Evolutionary conservation across 176 grass and related monocot species (phyloP).

Genomic region (Triticum turgidum): DNA sequence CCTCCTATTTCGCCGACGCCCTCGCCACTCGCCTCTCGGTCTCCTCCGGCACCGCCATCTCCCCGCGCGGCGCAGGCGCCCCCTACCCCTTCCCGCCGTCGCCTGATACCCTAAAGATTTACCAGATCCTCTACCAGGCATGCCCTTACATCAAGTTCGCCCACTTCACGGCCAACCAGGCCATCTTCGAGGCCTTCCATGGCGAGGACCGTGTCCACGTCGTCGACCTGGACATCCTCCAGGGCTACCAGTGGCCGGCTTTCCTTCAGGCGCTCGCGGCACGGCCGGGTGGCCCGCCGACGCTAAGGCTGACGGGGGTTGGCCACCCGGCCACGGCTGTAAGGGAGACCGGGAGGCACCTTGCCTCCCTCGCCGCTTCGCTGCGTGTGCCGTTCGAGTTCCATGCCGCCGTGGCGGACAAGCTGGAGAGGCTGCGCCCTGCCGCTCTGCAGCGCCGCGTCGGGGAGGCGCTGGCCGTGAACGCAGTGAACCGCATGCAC

Average conservation of each 20-base stretch:
- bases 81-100: constrained; percentile 41
- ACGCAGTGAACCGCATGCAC: constrained; percentile 74
- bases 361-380: constrained; percentile 67
- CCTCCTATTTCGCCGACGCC: constrained; percentile 57
- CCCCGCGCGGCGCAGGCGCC: constrained; percentile 13
- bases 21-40: constrained; percentile 48
- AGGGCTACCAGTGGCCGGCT: constrained; percentile 90
- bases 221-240: constrained; percentile 86
- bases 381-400: constrained; percentile 78
- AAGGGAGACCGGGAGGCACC: constrained; percentile 63
- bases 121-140: constrained; percentile 88
- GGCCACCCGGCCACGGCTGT: constrained; percentile 57
- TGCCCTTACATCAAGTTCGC: constrained; percentile 96
- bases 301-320: constrained; percentile 77
- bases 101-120: constrained; percentile 55
- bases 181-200: constrained; percentile 86
- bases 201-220: constrained; percentile 85
- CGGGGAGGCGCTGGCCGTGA: constrained; percentile 81
- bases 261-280: constrained; percentile 78
- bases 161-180: constrained; percentile 92
- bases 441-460: constrained; percentile 60
- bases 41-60: constrained; percentile 37
- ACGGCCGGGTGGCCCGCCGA: constrained; percentile 60
- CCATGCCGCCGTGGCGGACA: constrained; percentile 64
- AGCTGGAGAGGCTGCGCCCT: constrained; percentile 59